These are phyloP conservation scores for Clonostachys solani DNA, from an alignment of 2,329 filamentous ascomycete species.

Conservation along the genomic window DNA sequence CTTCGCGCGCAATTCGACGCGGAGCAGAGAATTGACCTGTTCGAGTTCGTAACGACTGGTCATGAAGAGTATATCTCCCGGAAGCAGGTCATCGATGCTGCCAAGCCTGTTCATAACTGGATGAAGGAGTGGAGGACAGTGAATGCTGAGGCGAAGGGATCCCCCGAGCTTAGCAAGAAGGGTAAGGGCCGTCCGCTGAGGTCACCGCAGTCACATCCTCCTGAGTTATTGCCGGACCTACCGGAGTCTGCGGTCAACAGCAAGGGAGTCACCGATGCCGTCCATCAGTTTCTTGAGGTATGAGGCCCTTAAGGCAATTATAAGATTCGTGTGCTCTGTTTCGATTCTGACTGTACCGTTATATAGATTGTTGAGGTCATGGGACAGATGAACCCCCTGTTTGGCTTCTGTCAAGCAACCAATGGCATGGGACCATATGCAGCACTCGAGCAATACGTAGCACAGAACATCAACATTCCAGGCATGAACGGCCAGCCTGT, in stretches of 20 bases:
- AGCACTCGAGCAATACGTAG: conserved; percentile 58
- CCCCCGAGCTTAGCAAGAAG: conserved; percentile 66
- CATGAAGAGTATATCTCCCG: conserved; percentile 85
- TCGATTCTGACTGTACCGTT: conserved; percentile 5
- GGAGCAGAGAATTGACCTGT: conserved; percentile 75
- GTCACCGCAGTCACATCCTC: conserved; percentile 54
- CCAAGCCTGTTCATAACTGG: conserved; percentile 59
- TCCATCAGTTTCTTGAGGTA: conserved; percentile 64
- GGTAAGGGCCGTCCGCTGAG: conserved; percentile 54
- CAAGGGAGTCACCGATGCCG: conserved; percentile 55
- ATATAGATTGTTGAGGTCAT: conserved; percentile 59
- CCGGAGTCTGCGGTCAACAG: conserved; percentile 54
- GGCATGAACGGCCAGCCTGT: conserved; percentile 44
- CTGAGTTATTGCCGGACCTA: conserved; percentile 52
- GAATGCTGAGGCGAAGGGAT: conserved; percentile 54
- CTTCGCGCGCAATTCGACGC: conserved; percentile 76
- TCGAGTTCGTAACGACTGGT: conserved; percentile 73
- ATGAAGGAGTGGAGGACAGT: conserved; percentile 60
- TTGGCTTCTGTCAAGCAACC: conserved; percentile 52
- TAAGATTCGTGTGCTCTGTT: neutral
- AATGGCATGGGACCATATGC: conserved; percentile 49
- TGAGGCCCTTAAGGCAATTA: conserved; percentile 7
- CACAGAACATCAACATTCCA: conserved; percentile 35
- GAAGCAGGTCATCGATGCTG: conserved; percentile 55
- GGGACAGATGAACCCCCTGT: conserved; percentile 62